These are phyloP conservation scores for Blastobotrys raffinosifermentans DNA, from an alignment of 1,139 yeast species.

Conservation along the genomic window DNA sequence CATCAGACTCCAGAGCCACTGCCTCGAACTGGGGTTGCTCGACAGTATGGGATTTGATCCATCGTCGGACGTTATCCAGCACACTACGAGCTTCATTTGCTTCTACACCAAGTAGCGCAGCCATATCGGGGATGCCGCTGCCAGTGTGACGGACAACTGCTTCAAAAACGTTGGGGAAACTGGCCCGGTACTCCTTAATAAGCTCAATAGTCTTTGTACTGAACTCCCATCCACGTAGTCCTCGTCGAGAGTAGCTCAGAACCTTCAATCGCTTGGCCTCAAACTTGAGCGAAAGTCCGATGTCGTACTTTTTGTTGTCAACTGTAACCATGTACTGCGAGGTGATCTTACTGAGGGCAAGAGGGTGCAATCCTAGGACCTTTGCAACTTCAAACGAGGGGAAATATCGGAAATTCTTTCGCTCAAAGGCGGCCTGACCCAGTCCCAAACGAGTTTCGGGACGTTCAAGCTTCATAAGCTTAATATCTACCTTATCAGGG, in stretches of 20 bases:
- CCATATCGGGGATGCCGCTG: slow-evolving; percentile 39
- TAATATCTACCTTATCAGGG: slow-evolving; percentile 35
- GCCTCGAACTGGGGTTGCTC: slow-evolving; percentile 47
- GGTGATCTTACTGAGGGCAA: slow-evolving; percentile 71
- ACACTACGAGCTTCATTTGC: slow-evolving; percentile 39
- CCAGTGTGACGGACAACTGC: slow-evolving; percentile 31
- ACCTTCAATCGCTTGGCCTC: slow-evolving; percentile 78
- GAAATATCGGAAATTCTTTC: slow-evolving; percentile 49
- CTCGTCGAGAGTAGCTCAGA: slow-evolving; percentile 73
- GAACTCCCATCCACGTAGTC: slow-evolving; percentile 73
- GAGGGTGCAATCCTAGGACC: slow-evolving; percentile 50
- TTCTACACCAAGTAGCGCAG: slow-evolving; percentile 38
- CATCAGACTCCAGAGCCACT: slow-evolving; percentile 75
- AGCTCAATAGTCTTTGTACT: slow-evolving; percentile 69
- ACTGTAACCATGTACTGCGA: slow-evolving; percentile 62
- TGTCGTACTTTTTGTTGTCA: slow-evolving; percentile 52
- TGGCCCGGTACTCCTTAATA: slow-evolving; percentile 52
- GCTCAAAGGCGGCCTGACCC: slow-evolving; percentile 53
- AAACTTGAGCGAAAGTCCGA: slow-evolving; percentile 82
- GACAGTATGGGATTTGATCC: slow-evolving; percentile 42
- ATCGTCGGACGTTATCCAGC: slow-evolving; percentile 34
- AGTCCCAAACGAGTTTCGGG: slow-evolving; percentile 35
- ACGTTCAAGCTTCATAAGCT: slow-evolving; percentile 23
- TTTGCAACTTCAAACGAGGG: slow-evolving; percentile 66
- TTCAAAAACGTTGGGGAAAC: slow-evolving; percentile 58